phyloP scores from a whole-genome alignment of 345 rosid species.

The Eucalyptus cladocalyx region DNA sequence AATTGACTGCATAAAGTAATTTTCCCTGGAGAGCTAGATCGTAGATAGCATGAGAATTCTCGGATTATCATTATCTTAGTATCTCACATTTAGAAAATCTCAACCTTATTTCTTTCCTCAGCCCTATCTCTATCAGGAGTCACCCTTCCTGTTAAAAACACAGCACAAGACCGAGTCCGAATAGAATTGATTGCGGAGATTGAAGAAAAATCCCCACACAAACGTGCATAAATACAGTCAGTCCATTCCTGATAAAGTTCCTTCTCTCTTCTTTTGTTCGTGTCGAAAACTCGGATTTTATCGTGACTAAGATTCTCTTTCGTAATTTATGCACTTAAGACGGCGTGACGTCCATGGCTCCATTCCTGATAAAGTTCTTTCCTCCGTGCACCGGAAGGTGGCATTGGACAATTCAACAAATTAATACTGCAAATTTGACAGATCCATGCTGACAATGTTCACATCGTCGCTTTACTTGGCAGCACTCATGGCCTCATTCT shows the following conservation, averaged over 20 bases:
- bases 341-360: conserved; percentile 44
- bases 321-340: not conserved
- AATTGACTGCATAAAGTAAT: not conserved
- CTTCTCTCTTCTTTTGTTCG: not conserved
- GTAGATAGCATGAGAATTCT: not conserved
- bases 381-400: conserved; percentile 21
- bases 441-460: conserved; percentile 15
- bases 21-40: not conserved
- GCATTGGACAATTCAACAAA: not conserved
- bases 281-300: not conserved
- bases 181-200: not conserved
- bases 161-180: not conserved
- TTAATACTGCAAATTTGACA: conserved; percentile 39
- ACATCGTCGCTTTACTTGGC: conserved; percentile 47
- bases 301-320: not conserved
- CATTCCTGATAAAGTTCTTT: conserved; percentile 22
- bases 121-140: not conserved
- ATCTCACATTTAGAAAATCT: not conserved
- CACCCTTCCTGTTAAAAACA: not conserved
- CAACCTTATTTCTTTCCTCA: not conserved
- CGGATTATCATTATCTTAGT: not conserved
- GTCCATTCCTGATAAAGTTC: too few species aligned
- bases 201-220: not conserved
- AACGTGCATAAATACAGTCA: not conserved
- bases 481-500: conserved; percentile 32